Evolutionary conservation across 805 yeast species (phyloP).

Genomic region (Clavispora fructus): DNA sequence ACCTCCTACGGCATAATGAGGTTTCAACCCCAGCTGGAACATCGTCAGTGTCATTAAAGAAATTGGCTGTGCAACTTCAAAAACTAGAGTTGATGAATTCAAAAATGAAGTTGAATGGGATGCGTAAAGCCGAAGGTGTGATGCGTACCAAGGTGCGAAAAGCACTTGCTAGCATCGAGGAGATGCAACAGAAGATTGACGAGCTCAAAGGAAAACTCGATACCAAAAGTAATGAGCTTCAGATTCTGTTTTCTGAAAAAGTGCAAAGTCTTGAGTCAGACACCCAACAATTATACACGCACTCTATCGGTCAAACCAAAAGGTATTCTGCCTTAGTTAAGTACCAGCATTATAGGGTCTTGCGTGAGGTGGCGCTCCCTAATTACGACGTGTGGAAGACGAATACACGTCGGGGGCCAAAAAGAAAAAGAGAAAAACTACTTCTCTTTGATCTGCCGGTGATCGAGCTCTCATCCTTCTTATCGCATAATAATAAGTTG

Average conservation of each 20-base stretch:
- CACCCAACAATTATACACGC: constrained; percentile 20
- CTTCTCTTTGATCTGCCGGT: constrained; percentile 25
- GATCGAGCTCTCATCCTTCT: constrained; percentile 21
- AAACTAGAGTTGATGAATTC: constrained; percentile 20
- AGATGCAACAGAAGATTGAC: constrained; percentile 1
- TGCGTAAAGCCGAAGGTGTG: neutral
- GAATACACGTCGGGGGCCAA: neutral
- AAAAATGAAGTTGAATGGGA: neutral
- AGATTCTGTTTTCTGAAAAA: neutral
- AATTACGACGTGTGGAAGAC: neutral
- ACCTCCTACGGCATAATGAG: neutral
- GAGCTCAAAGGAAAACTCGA: neutral
- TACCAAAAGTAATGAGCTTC: neutral
- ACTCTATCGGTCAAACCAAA: neutral
- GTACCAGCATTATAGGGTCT: constrained; percentile 17
- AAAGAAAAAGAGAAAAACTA: neutral
- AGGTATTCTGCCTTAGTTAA: constrained; percentile 7
- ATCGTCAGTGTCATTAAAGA: constrained; percentile 10
- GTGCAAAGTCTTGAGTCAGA: constrained; percentile 2
- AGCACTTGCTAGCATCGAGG: constrained; percentile 1
- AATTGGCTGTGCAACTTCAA: constrained; percentile 26
- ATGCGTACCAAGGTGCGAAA: neutral
- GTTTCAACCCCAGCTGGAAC: neutral
- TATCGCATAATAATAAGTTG: constrained; percentile 18
- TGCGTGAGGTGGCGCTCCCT: constrained; percentile 23